Evolutionary conservation across 2,329 filamentous ascomycete species (phyloP), one percentile per base, ranked within the genome.

Genomic region (Claviceps pusilla): DNA sequence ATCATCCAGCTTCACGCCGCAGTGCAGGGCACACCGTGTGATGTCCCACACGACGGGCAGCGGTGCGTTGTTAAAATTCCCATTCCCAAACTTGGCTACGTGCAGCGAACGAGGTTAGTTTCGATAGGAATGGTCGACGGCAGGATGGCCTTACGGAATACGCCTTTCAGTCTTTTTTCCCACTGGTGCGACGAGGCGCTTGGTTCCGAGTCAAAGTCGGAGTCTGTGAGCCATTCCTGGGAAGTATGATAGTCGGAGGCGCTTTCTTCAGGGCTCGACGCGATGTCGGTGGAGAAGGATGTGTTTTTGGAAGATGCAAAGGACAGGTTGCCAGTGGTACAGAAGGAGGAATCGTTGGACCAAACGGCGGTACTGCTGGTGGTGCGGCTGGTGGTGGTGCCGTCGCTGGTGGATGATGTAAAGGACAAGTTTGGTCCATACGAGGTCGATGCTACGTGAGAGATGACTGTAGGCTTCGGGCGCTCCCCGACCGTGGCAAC

Each of bases 41-140:
- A 78, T 61, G 55, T 81, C 78, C 78, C 77, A 81, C 4, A 71
- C 60, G 5, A 80, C 66, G 2, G 71, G 69, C 3, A 80, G 65
- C 0, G 77, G 75, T 0, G 74, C 76, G 0, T 66, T 52, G 3
- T 69, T 66, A 4, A 78, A 64, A 52, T 67, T 68, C 0, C 56
- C 51, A 14, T 57, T 56, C 0, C 74, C 73, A 7, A 73, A 68
- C n/a, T 59, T 64, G 0, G 72, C 71, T 73, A 55, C 28, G 41
- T 24, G 10, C 6, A 37, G 11, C 19, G 41, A 7, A 12, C 9
- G 10, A 5, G 24, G n/a, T 42, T 49, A 43, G 31, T 47, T 53
- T 39, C 7, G 19, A 53, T 19, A 16, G 24, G 11, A 39, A 11
- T n/a, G 29, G 28, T 35, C 33, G 51, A 33, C 12, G 9, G 29